Conservation (phyloP, 2,329 filamentous ascomycete genomes). For the Colletotrichum sp. region DNA sequence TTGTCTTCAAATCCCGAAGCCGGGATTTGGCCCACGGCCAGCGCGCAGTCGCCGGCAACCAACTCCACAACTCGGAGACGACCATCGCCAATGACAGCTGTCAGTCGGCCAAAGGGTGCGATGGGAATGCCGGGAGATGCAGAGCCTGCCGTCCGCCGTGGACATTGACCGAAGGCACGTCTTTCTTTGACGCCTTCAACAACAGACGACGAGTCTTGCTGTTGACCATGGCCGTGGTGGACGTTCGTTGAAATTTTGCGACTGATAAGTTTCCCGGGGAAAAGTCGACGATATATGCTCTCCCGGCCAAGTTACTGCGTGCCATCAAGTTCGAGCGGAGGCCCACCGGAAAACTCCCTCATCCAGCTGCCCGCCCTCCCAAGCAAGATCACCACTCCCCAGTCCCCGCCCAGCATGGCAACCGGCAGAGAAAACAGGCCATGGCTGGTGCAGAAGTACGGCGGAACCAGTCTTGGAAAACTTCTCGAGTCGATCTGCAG, state of each 20-base stretch:
- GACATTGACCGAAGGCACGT: background rate
- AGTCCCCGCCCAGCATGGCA: conserved; percentile 3
- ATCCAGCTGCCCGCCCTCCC: background rate
- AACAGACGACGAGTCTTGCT: background rate
- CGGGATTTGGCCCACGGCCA: conserved; percentile 12
- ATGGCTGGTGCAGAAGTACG: conserved; percentile 95
- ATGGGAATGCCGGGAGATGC: background rate
- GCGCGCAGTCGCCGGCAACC: background rate
- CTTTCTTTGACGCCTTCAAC: background rate
- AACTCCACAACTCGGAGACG: background rate
- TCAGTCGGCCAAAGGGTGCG: background rate
- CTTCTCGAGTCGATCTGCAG: conserved; percentile 72
- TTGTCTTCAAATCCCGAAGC: conserved; percentile 13
- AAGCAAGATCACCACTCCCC: background rate
- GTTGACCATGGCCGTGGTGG: background rate
- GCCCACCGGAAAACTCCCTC: background rate
- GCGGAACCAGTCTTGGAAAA: conserved; percentile 93
- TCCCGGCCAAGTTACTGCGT: background rate
- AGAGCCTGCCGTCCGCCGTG: background rate
- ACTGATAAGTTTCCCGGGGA: background rate
- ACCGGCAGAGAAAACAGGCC: conserved; percentile 44
- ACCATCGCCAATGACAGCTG: background rate
- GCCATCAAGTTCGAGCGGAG: background rate
- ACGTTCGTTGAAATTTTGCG: background rate
- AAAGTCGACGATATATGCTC: background rate